Evolutionary conservation across 495 filamentous ascomycete species (phyloP), one percentile per base, ranked within the genome.

Genomic region (Trichoderma virens): DNA sequence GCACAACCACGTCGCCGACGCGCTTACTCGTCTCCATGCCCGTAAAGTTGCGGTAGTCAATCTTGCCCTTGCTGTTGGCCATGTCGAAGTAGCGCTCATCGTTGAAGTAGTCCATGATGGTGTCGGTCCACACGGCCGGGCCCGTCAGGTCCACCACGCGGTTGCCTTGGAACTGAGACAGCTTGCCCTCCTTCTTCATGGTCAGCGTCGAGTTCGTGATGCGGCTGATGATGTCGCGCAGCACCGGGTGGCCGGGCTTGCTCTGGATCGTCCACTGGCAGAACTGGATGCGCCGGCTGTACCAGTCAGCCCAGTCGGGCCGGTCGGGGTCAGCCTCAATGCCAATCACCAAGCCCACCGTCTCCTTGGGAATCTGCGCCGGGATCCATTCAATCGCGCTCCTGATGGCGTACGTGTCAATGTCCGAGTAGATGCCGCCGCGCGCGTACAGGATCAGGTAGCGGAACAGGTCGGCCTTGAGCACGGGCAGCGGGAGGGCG

Each of bases 191-290:
- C 66, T 82, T 79, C 76, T 96, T 93, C 73, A 88, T 84, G 63
- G 83, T 82, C 43, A 98, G 78, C 7, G 93, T 88, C 71, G 92
- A 85, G 67, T 89, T 80, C 0, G 92, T 96, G 69, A 98, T 90
- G 65, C 86, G 88, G 16, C 90, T 82, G 31, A 98, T 90, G 61
- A 97, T 85, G 64, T 97, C 91, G 30, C 90, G 84, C 59, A 98
- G 79, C 25, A 97, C 88, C 0, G 94, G 94, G 70, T 98, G 94
- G 8, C 94, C 94, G 0, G 94, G 89, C 74, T 98, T 98, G 47
- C 90, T 78, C 71, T 97, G 93, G 61, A 98, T 97, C 4, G 94
- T 98, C 94, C 94, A 98, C 72, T 98, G 94, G 74, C 94, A 98
- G 74, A 98, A 98, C 70, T 98, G 94, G 61, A 98, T 91, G 31